A percentile compares a stretch with the other conserved stretches of the same genome.
Conservation (phyloP, 1,284 basidiomycete species). For the Peniophora sp. region DNA sequence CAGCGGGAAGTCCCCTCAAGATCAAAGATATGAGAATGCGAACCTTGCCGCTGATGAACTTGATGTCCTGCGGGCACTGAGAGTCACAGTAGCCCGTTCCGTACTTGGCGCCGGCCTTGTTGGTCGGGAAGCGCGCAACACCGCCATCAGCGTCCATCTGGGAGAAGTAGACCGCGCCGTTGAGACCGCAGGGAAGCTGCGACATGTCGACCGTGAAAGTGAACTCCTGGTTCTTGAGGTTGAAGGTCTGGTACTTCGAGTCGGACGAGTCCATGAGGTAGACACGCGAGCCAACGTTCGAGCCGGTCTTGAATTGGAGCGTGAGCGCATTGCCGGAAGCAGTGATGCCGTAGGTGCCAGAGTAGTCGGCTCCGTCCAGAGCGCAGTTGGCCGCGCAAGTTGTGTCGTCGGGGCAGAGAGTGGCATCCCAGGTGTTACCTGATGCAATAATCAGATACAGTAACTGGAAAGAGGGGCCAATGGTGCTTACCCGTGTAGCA, state of each 20-base stretch:
- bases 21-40: constrained; percentile 2
- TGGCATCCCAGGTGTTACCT: constrained; percentile 24
- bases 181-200: constrained; percentile 46
- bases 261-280: constrained; percentile 37
- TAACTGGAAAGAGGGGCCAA: too few relatives aligned
- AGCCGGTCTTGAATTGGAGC: constrained; percentile 41
- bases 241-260: constrained; percentile 42
- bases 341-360: constrained; percentile 32
- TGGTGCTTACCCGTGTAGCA: constrained; percentile 21
- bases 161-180: constrained; percentile 38
- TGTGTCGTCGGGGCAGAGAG: constrained; percentile 25
- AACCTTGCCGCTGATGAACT: constrained; percentile 43
- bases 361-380: constrained; percentile 51
- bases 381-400: constrained; percentile 41
- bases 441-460: too few relatives aligned
- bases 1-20: too few relatives aligned
- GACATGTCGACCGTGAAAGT: constrained; percentile 52
- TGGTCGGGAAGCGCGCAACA: constrained; percentile 24
- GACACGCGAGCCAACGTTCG: constrained; percentile 50
- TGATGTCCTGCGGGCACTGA: constrained; percentile 40
- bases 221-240: constrained; percentile 47
- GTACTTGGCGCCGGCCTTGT: constrained; percentile 46
- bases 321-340: constrained; percentile 37
- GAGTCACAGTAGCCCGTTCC: constrained; percentile 47
- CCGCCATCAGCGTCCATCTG: constrained; percentile 34